Evolutionary conservation across 768 basidiomycete genomes (phyloP).

Genomic region (Ramaria rubella): DNA sequence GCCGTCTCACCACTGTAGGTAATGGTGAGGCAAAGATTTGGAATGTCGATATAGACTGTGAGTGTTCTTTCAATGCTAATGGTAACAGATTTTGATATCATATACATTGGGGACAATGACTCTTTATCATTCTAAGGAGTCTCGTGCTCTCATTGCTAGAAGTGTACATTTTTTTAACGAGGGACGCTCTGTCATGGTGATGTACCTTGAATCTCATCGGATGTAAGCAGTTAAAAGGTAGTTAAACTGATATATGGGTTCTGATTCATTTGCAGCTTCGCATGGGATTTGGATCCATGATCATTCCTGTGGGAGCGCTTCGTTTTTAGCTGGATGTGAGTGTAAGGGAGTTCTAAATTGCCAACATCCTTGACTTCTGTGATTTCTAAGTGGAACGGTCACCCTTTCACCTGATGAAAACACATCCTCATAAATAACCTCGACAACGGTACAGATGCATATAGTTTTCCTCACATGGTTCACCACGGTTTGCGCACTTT

Average conservation of each 20-base stretch:
- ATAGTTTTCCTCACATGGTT: not conserved
- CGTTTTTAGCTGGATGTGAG: not conserved
- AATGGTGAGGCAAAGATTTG: not conserved
- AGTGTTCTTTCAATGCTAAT: not conserved
- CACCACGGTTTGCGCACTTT: not conserved
- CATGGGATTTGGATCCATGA: not conserved
- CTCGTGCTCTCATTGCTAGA: too few species aligned
- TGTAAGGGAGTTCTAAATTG: not conserved
- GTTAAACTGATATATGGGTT: not conserved
- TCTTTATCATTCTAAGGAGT: not conserved
- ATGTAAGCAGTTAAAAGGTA: not conserved
- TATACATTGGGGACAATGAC: not conserved
- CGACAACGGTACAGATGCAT: not conserved
- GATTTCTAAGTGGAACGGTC: not conserved
- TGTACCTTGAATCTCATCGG: not conserved
- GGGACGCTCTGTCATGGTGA: not conserved
- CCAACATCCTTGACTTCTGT: not conserved
- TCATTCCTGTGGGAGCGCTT: not conserved
- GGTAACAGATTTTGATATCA: not conserved
- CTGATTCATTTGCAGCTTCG: not conserved
- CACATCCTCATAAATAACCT: not conserved
- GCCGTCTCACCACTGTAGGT: not conserved
- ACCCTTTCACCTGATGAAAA: not conserved
- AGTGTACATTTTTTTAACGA: too few species aligned
- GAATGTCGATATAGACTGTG: not conserved